Evolutionary conservation across 257 asterid species (phyloP).

Genomic region (Prunella vulgaris): DNA sequence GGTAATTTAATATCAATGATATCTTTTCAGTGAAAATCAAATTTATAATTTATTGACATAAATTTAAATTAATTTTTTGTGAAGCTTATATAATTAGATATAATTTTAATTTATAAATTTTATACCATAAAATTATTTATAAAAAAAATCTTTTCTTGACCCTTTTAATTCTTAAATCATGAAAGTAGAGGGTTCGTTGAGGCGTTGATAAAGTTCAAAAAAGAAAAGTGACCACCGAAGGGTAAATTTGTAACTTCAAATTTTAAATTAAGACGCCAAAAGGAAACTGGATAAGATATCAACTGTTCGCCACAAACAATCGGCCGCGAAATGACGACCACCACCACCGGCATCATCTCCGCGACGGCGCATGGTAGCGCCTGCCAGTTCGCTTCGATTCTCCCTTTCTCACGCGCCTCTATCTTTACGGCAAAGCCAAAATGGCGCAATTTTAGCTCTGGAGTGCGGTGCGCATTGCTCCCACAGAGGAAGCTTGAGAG

Average conservation of each 20-base stretch:
- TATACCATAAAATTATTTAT: too few species aligned
- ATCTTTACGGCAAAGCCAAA: slow-evolving; percentile 14
- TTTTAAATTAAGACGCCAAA: not conserved
- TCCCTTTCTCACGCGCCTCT: slow-evolving; percentile 23
- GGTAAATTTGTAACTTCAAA: slow-evolving; percentile 23
- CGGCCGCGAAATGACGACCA: slow-evolving; percentile 40
- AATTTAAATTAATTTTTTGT: too few species aligned
- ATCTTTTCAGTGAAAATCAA: too few species aligned
- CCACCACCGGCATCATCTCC: slow-evolving; percentile 30
- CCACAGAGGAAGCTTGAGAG: slow-evolving; percentile 43
- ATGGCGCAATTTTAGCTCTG: slow-evolving; percentile 26
- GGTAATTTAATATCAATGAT: too few species aligned
- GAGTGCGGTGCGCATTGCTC: slow-evolving; percentile 40
- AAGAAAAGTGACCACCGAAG: not conserved
- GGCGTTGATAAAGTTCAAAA: not conserved
- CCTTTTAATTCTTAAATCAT: too few species aligned
- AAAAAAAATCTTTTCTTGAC: too few species aligned
- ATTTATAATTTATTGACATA: too few species aligned
- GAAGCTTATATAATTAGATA: too few species aligned
- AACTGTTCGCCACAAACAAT: not conserved
- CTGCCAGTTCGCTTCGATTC: slow-evolving; percentile 22
- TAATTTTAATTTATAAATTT: too few species aligned
- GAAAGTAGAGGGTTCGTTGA: too few species aligned
- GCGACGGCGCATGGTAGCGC: slow-evolving; percentile 36
- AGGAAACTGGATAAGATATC: slow-evolving; percentile 31